phyloP scores from a whole-genome alignment of 1,139 yeast species.

The Yamadazyma trypodendri region DNA sequence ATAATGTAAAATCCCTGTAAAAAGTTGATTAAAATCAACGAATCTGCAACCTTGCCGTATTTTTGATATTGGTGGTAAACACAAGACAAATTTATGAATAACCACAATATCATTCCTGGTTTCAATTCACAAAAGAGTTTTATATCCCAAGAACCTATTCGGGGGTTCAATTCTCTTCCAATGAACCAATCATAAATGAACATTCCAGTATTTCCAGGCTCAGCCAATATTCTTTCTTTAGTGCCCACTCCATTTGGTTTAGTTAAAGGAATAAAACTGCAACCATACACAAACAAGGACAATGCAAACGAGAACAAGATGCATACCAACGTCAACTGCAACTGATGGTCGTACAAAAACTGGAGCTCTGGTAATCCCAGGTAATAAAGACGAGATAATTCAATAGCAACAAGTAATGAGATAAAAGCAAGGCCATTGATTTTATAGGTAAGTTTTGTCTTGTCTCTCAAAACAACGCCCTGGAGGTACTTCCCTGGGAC shows the following conservation, averaged over 20 bases:
- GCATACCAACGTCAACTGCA: conserved; percentile 64
- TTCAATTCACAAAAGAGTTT: conserved; percentile 90
- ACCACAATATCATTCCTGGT: conserved; percentile 92
- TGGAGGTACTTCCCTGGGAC: conserved; percentile 70
- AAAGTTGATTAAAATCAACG: conserved; percentile 64
- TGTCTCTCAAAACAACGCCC: conserved; percentile 78
- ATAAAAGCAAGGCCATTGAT: conserved; percentile 75
- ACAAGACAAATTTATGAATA: conserved; percentile 73
- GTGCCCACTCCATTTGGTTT: conserved; percentile 53
- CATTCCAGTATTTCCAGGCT: conserved; percentile 84
- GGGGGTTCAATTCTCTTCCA: conserved; percentile 93
- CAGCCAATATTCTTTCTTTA: conserved; percentile 70
- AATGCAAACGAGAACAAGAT: conserved; percentile 62
- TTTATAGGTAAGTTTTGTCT: conserved; percentile 64
- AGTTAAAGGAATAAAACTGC: conserved; percentile 61
- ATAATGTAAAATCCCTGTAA: conserved; percentile 81
- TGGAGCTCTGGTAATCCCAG: conserved; percentile 68
- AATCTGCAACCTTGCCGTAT: conserved; percentile 63
- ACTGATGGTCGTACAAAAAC: conserved; percentile 66
- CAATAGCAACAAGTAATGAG: conserved; percentile 41
- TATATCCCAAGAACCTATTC: conserved; percentile 82
- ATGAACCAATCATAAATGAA: conserved; percentile 89
- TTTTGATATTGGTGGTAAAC: conserved; percentile 74
- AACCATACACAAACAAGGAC: conserved; percentile 62
- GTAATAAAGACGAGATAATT: conserved; percentile 48